phyloP scores from a whole-genome alignment of 495 filamentous ascomycete species.

The Thozetella sp. region DNA sequence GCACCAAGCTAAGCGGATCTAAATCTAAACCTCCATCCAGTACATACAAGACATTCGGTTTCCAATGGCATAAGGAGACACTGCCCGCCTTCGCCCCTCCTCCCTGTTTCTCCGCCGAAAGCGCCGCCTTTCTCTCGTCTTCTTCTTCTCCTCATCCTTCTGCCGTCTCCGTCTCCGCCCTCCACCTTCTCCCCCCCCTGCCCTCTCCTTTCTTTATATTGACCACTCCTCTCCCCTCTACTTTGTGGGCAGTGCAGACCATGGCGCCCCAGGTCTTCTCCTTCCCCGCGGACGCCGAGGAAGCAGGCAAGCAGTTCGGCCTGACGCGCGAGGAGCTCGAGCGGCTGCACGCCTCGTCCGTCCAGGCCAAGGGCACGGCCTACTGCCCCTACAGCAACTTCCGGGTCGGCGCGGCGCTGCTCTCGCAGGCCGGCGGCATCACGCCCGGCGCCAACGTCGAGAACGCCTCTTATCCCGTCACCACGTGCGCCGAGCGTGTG shows the following conservation, averaged over 20 bases:
- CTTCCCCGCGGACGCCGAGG: slow-evolving; percentile 19
- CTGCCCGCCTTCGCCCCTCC: too few species aligned
- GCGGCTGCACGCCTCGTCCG: slow-evolving; percentile 58
- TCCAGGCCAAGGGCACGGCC: slow-evolving; percentile 69
- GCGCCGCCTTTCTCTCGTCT: too few species aligned
- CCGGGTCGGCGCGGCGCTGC: slow-evolving; percentile 82
- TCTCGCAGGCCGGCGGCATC: slow-evolving; percentile 56
- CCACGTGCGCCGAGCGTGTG: slow-evolving; percentile 90
- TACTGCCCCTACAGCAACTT: slow-evolving; percentile 96
- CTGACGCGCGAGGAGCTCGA: slow-evolving; percentile 62
- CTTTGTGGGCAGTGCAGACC: neutral
- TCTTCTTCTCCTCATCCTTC: too few species aligned
- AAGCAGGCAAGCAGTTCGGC: slow-evolving; percentile 38
- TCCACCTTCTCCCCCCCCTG: neutral
- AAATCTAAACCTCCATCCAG: too few species aligned
- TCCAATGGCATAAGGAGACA: too few species aligned
- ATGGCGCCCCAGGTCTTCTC: slow-evolving; percentile 17
- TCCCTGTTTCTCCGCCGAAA: too few species aligned
- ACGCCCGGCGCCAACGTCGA: slow-evolving; percentile 87
- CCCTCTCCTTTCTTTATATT: neutral
- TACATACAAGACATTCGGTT: too few species aligned
- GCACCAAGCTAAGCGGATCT: too few species aligned
- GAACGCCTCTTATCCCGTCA: slow-evolving; percentile 90
- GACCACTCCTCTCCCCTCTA: neutral
- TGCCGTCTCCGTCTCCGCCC: too few species aligned